These are phyloP conservation scores for Botrytis sinoallii DNA, from an alignment of 2,329 filamentous ascomycete species.

Conservation along the genomic window DNA sequence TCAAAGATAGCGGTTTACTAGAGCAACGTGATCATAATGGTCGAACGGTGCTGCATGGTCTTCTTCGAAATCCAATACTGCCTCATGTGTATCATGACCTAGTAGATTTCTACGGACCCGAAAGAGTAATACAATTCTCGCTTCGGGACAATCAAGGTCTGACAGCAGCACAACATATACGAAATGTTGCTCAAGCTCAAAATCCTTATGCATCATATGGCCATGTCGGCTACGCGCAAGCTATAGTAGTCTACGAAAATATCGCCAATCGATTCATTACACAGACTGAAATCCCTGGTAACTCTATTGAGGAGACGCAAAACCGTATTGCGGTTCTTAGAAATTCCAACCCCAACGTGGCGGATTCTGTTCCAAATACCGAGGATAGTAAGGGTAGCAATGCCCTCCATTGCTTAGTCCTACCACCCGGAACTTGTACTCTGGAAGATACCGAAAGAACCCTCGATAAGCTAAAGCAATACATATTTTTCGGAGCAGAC, in stretches of 20 bases:
- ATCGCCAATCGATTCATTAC: constrained; percentile 14
- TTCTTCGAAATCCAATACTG: constrained; percentile 15
- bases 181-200: constrained; percentile 4
- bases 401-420: not conserved
- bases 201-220: constrained; percentile 17
- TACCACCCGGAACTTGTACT: not conserved
- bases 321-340: constrained; percentile 5
- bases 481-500: constrained; percentile 6
- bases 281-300: not conserved
- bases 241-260: constrained; percentile 16
- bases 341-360: not conserved
- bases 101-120: constrained; percentile 10
- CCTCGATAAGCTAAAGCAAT: constrained; percentile 11
- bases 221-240: constrained; percentile 7
- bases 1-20: constrained; percentile 14
- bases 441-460: not conserved
- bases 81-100: constrained; percentile 13
- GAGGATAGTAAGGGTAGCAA: constrained; percentile 7
- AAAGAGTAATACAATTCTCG: constrained; percentile 8
- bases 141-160: constrained; percentile 16
- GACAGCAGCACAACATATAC: constrained; percentile 17
- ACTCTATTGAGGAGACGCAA: constrained; percentile 2
- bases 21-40: constrained; percentile 19
- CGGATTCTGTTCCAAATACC: not conserved
- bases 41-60: constrained; percentile 12